These are phyloP conservation scores for Irpex lacteus DNA, from an alignment of 1,284 basidiomycete species.

Conservation along the genomic window DNA sequence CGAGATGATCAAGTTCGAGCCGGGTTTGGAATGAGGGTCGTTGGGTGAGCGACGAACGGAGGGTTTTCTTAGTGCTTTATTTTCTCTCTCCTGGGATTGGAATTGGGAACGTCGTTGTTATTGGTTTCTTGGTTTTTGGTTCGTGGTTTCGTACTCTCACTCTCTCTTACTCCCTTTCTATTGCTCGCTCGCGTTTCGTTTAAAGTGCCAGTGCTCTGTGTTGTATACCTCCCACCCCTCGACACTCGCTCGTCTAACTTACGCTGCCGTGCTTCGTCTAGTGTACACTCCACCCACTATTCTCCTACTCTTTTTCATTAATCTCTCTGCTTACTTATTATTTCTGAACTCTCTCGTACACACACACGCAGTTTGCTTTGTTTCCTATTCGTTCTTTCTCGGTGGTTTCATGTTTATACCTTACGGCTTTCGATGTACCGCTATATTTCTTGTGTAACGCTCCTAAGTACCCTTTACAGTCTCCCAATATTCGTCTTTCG, in stretches of 20 bases:
- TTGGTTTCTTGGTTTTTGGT: not conserved
- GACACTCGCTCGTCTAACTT: not conserved
- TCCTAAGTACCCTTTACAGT: too few species aligned
- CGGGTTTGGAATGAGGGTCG: conserved; percentile 25
- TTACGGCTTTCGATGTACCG: too few species aligned
- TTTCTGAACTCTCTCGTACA: not conserved
- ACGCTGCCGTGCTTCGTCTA: not conserved
- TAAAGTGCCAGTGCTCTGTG: not conserved
- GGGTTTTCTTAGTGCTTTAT: not conserved
- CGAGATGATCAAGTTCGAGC: conserved; percentile 22
- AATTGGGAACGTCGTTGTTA: not conserved
- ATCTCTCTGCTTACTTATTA: not conserved
- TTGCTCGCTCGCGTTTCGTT: not conserved
- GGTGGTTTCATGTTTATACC: too few species aligned
- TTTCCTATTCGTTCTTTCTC: too few species aligned
- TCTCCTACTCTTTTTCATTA: not conserved
- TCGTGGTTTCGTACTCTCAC: not conserved
- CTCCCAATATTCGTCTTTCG: too few species aligned
- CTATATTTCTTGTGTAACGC: too few species aligned
- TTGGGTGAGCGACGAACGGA: not conserved
- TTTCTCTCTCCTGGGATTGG: not conserved
- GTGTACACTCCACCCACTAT: not conserved
- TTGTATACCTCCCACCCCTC: not conserved
- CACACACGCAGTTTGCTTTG: too few species aligned
- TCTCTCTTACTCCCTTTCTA: not conserved